Percentiles rank a stretch among this genome's conserved stretches.
phyloP scores from a whole-genome alignment of 2,329 filamentous ascomycete species.

The Calonectria leucothoes region DNA sequence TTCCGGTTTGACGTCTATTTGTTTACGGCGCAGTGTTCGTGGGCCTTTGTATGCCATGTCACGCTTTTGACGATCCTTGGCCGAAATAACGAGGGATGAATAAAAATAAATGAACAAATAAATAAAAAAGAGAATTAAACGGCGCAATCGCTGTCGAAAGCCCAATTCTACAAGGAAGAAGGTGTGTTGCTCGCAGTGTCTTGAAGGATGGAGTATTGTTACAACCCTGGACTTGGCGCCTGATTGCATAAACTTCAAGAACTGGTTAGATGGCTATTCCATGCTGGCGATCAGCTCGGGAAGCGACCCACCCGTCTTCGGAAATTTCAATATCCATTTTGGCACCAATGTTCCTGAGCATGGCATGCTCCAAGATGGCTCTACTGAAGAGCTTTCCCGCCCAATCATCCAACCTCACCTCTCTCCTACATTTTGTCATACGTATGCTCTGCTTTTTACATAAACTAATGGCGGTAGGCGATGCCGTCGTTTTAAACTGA shows the following conservation, averaged over 20 bases:
- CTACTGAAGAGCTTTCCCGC: background rate
- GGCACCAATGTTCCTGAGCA: background rate
- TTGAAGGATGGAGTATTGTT: background rate
- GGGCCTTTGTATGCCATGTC: background rate
- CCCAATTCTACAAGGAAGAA: background rate
- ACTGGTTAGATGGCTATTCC: background rate
- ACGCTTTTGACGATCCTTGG: background rate
- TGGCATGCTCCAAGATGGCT: background rate
- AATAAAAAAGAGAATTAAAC: too few species aligned
- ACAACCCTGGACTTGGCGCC: background rate
- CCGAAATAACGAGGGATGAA: background rate
- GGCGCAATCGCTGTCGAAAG: background rate
- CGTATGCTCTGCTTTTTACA: background rate
- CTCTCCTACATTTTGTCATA: background rate
- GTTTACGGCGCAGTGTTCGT: background rate
- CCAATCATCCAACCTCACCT: background rate
- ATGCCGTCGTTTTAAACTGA: background rate
- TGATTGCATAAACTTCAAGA: background rate
- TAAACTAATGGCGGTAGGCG: background rate
- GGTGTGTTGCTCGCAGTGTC: background rate
- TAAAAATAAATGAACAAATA: background rate
- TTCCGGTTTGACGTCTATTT: background rate
- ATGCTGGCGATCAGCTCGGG: background rate
- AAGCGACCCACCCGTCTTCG: background rate
- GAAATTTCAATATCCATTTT: background rate